Conservation (phyloP, 352 stramenopile species). For the Phytophthora foliorum region DNA sequence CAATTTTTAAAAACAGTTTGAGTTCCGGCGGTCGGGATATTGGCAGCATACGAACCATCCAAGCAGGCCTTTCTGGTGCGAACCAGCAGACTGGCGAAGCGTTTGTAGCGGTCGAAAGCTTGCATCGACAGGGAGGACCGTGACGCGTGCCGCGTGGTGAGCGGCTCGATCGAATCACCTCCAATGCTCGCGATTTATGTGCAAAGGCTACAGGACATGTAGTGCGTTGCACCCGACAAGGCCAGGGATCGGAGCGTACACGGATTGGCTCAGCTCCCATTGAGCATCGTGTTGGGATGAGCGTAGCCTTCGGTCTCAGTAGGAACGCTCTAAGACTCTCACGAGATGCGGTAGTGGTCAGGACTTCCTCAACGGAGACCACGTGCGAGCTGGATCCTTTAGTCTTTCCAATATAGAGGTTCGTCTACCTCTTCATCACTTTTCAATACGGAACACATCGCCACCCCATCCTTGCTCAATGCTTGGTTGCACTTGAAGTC, state of each 20-base stretch:
- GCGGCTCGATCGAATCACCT: neutral
- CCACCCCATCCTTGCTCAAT: neutral
- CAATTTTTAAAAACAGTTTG: neutral
- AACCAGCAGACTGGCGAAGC: too few relatives aligned
- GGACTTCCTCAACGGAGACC: neutral
- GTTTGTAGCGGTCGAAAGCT: too few relatives aligned
- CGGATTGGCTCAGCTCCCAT: neutral
- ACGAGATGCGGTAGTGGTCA: neutral
- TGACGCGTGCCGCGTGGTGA: slow-evolving; percentile 19
- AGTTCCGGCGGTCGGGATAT: neutral
- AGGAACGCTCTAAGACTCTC: neutral
- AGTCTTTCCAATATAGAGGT: neutral
- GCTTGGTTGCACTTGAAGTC: slow-evolving; percentile 3
- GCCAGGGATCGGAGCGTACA: neutral
- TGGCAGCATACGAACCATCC: neutral
- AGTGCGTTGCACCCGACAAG: neutral
- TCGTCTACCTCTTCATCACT: neutral
- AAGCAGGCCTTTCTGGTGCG: neutral
- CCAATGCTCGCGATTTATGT: neutral
- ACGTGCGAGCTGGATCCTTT: neutral
- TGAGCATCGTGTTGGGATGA: neutral
- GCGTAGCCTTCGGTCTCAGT: too few relatives aligned
- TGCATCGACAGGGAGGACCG: slow-evolving; percentile 2
- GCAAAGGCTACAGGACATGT: too few relatives aligned
- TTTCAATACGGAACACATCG: neutral